phyloP scores from a whole-genome alignment of 306 rosid genomes.

The Vigna nakashimae region DNA sequence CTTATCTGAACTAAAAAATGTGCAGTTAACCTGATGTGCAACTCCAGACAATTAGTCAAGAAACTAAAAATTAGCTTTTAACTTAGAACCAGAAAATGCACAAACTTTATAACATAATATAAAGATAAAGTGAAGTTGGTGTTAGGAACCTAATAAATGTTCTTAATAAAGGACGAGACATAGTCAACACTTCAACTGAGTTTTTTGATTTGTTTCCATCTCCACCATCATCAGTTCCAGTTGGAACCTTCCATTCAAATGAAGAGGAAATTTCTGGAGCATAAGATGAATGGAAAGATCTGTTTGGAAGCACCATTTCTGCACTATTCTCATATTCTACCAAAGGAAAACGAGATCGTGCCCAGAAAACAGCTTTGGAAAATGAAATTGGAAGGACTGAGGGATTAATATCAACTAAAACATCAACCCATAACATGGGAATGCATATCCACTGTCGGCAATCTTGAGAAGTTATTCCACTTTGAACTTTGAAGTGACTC shows the following conservation, averaged over 20 bases:
- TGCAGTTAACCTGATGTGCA: conserved; percentile 80
- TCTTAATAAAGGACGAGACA: conserved; percentile 72
- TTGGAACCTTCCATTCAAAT: conserved; percentile 91
- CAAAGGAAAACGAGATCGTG: conserved; percentile 86
- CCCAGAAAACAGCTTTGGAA: conserved; percentile 97
- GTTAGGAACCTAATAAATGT: conserved; percentile 73
- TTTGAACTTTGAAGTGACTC: conserved; percentile 69
- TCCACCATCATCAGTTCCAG: conserved; percentile 94
- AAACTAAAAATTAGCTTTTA: conserved; percentile 32
- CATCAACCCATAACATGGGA: conserved; percentile 95
- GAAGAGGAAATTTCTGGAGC: conserved; percentile 73
- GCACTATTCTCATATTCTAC: conserved; percentile 67
- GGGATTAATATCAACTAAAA: conserved; percentile 72
- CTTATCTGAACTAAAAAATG: conserved; percentile 77
- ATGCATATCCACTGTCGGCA: conserved; percentile 89
- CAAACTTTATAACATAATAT: conserved; percentile 30
- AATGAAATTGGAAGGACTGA: conserved; percentile 79
- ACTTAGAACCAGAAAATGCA: conserved; percentile 32
- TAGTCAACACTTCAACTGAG: conserved; percentile 73
- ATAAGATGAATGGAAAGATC: conserved; percentile 72
- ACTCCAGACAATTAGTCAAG: conserved; percentile 52
- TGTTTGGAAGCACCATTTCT: conserved; percentile 73
- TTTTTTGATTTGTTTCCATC: conserved; percentile 75
- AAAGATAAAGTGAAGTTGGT: conserved; percentile 44
- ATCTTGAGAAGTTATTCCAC: conserved; percentile 71